Conservation (phyloP, 352 stramenopile genomes). For the Phytopythium boreale region DNA sequence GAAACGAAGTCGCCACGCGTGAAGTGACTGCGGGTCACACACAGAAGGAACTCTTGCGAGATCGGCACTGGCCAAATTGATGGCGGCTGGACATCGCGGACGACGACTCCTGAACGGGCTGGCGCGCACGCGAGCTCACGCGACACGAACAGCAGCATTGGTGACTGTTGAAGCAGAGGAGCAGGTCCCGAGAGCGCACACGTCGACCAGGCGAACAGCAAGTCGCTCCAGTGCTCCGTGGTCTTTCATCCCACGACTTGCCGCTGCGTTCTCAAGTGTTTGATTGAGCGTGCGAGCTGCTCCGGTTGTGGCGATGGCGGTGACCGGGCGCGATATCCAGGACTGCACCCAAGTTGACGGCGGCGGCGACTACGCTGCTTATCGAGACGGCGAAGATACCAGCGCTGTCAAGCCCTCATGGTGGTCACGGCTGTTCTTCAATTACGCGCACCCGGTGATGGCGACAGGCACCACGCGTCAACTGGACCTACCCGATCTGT, state of each 20-base stretch:
- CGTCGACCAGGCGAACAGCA: neutral
- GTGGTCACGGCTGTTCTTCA: constrained; percentile 8
- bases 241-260: neutral
- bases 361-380: neutral
- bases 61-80: neutral
- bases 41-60: neutral
- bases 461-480: neutral
- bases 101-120: neutral
- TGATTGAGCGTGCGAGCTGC: neutral
- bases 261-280: neutral
- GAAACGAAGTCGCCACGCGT: neutral
- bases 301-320: neutral
- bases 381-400: neutral
- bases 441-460: constrained; percentile 10
- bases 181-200: too few relatives aligned
- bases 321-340: neutral
- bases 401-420: neutral
- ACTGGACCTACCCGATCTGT: constrained; percentile 8
- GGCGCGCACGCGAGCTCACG: neutral
- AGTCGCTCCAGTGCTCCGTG: neutral
- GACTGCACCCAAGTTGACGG: neutral
- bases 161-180: neutral
- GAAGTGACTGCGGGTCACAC: constrained; percentile 1
- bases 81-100: neutral
- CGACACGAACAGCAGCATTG: neutral